A percentile compares a stretch with the other conserved stretches of the same genome.
These are phyloP conservation scores for Huntiella savannae DNA, from an alignment of 2,329 filamentous ascomycete species.

Conservation along the genomic window DNA sequence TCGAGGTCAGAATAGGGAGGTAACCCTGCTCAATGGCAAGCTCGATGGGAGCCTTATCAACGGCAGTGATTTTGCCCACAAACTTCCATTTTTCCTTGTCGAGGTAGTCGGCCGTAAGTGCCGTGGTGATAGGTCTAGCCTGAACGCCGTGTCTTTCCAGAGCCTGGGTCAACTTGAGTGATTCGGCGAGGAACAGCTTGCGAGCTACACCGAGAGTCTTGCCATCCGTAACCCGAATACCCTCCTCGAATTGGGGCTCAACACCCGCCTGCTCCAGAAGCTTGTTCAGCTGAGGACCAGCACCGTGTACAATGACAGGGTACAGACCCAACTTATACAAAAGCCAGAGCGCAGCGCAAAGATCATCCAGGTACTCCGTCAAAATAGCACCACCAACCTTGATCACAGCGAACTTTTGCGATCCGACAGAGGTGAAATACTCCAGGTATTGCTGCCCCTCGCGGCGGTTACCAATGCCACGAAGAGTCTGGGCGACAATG, in stretches of 20 bases:
- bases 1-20: constrained; percentile 83
- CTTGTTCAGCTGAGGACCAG: constrained; percentile 84
- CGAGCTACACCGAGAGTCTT: constrained; percentile 84
- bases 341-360: constrained; percentile 77
- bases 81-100: constrained; percentile 93
- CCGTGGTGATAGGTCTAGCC: constrained; percentile 76
- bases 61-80: constrained; percentile 85
- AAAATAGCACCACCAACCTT: constrained; percentile 95
- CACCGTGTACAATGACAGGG: constrained; percentile 89
- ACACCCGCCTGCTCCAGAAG: constrained; percentile 78
- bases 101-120: constrained; percentile 83
- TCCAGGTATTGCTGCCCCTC: constrained; percentile 96
- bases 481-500: constrained; percentile 42
- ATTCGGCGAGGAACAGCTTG: constrained; percentile 88
- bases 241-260: constrained; percentile 89
- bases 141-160: constrained; percentile 79
- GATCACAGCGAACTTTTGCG: constrained; percentile 93
- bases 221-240: constrained; percentile 84
- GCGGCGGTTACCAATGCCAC: constrained; percentile 87
- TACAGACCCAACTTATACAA: constrained; percentile 88
- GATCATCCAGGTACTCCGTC: constrained; percentile 79
- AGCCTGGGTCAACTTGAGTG: constrained; percentile 76
- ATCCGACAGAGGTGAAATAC: constrained; percentile 90
- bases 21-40: constrained; percentile 79
- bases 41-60: constrained; percentile 81